Base-by-base conservation (phyloP, 2,329 filamentous ascomycete genomes). In the Saccharata proteae region DNA sequence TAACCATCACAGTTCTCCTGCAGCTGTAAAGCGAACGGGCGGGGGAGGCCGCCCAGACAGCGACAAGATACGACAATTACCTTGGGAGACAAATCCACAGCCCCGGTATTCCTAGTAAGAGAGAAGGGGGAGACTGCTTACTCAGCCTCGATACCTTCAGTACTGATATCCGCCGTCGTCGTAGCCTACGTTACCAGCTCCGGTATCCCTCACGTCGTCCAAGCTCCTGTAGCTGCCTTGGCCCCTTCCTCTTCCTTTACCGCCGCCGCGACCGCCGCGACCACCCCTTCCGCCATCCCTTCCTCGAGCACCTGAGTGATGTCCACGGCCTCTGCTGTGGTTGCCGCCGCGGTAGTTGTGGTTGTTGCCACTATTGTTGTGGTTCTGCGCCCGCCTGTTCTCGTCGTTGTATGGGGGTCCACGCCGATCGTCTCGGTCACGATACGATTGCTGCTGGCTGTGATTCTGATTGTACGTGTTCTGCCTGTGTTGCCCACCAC, bases 141-240 rank as follows among this genome's bases (percentile, higher is more conserved):
- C n/a, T n/a, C n/a, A n/a, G n/a, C n/a, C n/a, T n/a, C n/a, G n/a
- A n/a, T n/a, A n/a, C n/a, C n/a, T n/a, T 22, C 11, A 33, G 25
- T 33, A 33, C 11, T 19, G 18, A 24, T 23, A 33, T 10, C 31
- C 31, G 10, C 31, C 31, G 19, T 33, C 31, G 12, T 33, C 31
- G 4, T 33, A 33, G 19, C 19, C 19, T 5, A 24, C 31, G 15
- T 21, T 21, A n/a, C 31, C 31, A 9, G 25, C 19, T 11, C 25
- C 31, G 18, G 27, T 33, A 10, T 33, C 31, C 18, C 25, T 23
- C 31, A 57, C 54, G 40, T 63, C 60, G 36, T 65, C 61, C 16
- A 65, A 45, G 38, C 56, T 61, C 29, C 51, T 45, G 39, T 64
- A 64, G 21, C 52, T 49, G 9, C 45, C 45, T 6, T 43, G 44